Evolutionary conservation across 2,329 filamentous ascomycete genomes (phyloP).

Genomic region (Huntiella moniliformis): DNA sequence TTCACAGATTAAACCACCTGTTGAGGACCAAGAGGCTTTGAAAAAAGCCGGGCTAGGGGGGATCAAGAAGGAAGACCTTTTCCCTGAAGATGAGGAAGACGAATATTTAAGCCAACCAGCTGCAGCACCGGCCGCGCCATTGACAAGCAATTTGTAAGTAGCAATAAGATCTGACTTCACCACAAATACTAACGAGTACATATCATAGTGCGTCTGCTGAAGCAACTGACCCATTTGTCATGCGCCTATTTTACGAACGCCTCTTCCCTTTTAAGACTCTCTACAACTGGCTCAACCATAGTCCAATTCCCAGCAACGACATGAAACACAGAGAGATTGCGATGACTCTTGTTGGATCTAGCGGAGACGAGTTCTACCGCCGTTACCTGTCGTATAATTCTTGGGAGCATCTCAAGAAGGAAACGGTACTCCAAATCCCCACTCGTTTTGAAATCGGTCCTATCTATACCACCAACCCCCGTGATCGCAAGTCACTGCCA

Average conservation of each 20-base stretch:
- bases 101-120: slow-evolving; percentile 32
- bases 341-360: slow-evolving; percentile 63
- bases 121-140: slow-evolving; percentile 19
- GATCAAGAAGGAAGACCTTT: slow-evolving; percentile 30
- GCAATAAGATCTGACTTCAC: neutral
- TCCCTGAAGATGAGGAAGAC: slow-evolving; percentile 39
- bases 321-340: slow-evolving; percentile 92
- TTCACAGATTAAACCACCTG: neutral
- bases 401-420: slow-evolving; percentile 56
- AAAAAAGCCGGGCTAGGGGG: slow-evolving; percentile 28
- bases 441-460: slow-evolving; percentile 96
- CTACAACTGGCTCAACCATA: slow-evolving; percentile 97
- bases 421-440: slow-evolving; percentile 72
- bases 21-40: slow-evolving; percentile 15
- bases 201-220: slow-evolving; percentile 7
- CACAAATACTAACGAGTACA: neutral
- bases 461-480: slow-evolving; percentile 86
- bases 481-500: slow-evolving; percentile 73
- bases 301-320: slow-evolving; percentile 65
- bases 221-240: slow-evolving; percentile 33
- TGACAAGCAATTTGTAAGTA: slow-evolving; percentile 9
- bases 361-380: slow-evolving; percentile 51
- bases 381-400: slow-evolving; percentile 61
- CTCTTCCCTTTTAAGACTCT: slow-evolving; percentile 87
- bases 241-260: slow-evolving; percentile 88